Base-by-base conservation (phyloP, 2,329 filamentous ascomycete genomes). In the Fusarium buxicola region DNA sequence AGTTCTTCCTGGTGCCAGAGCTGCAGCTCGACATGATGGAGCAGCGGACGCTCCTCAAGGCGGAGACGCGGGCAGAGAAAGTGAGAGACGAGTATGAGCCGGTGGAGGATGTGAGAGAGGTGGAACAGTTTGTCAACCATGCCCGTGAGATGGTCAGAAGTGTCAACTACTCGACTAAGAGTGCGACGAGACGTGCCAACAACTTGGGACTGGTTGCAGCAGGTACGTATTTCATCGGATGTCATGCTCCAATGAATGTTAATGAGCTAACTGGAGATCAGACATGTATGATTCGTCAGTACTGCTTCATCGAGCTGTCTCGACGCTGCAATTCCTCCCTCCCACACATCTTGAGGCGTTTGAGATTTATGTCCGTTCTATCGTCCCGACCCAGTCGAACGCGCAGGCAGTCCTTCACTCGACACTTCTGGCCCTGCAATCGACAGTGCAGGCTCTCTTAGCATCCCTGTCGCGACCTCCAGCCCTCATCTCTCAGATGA, bases 1-100 rank as follows among this genome's bases (percentile, higher is more conserved):
- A 99, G 71, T 99, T 99, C 78, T 97, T 99, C 77, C 84, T 99
- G 1, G 94, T 99, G 11, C 95, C 95, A 2, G 95, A 99, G 68
- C 87, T 99, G 45, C 92, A 97, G 73, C 85, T 92, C 0, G 88
- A 92, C 16, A 92, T 94, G 86, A 94, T 98, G 84, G 90, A 92
- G 49, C 90, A 96, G 74, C 87, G 95, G 45, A 96, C 92, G 63
- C 88, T 88, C 52, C 87, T 93, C 60, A 99, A 99, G 77, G 91
- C 92, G 5, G 90, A 94, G 74, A 87, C 90, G 0, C 86, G 94
- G 25, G 82, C 86, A 4, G 95, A 99, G 72, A 94, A 89, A 53
- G 89, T 99, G 30, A 86, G 88, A 49, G 95, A 99, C 58, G 95
- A 99, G 73, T 92, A 92, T 69, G 88, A 92, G 63, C 94, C 95